Conservation (phyloP, 1,284 basidiomycete species). For the Sphagnurus paluster region DNA sequence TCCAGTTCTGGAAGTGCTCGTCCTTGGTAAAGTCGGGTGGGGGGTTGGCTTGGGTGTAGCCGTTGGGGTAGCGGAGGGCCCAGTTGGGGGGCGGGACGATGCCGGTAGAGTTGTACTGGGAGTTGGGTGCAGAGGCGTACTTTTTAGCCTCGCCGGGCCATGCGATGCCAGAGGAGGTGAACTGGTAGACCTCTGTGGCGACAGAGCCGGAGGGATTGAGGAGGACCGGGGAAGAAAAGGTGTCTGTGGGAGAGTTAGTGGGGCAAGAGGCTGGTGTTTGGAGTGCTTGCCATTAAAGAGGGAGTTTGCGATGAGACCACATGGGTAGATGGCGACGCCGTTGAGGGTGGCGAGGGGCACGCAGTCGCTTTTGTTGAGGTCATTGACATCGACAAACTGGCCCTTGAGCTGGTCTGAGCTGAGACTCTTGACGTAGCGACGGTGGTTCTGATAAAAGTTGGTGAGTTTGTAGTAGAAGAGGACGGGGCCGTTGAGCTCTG, state of each 20-base stretch:
- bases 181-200: slow-evolving; percentile 63
- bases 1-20: slow-evolving; percentile 99
- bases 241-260: slow-evolving; percentile 61
- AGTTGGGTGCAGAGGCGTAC: slow-evolving; percentile 64
- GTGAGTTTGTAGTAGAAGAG: slow-evolving; percentile 97
- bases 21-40: slow-evolving; percentile 79
- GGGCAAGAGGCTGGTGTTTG: too few species aligned
- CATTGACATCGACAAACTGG: slow-evolving; percentile 50
- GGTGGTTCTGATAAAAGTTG: slow-evolving; percentile 98
- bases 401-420: slow-evolving; percentile 88
- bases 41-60: slow-evolving; percentile 68
- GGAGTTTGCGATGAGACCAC: slow-evolving; percentile 98
- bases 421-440: slow-evolving; percentile 94
- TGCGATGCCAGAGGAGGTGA: slow-evolving; percentile 83
- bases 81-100: slow-evolving; percentile 96
- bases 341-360: slow-evolving; percentile 74
- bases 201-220: slow-evolving; percentile 52
- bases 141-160: slow-evolving; percentile 95
- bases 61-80: slow-evolving; percentile 68
- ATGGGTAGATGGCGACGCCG: slow-evolving; percentile 81
- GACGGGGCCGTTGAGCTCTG: slow-evolving; percentile 74
- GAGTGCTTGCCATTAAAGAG: slow-evolving; percentile 88
- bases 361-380: slow-evolving; percentile 79
- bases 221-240: slow-evolving; percentile 68
- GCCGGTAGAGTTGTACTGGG: slow-evolving; percentile 51